These are phyloP conservation scores for Neurospora sp. DNA, from an alignment of 495 filamentous ascomycete species.

Conservation along the genomic window DNA sequence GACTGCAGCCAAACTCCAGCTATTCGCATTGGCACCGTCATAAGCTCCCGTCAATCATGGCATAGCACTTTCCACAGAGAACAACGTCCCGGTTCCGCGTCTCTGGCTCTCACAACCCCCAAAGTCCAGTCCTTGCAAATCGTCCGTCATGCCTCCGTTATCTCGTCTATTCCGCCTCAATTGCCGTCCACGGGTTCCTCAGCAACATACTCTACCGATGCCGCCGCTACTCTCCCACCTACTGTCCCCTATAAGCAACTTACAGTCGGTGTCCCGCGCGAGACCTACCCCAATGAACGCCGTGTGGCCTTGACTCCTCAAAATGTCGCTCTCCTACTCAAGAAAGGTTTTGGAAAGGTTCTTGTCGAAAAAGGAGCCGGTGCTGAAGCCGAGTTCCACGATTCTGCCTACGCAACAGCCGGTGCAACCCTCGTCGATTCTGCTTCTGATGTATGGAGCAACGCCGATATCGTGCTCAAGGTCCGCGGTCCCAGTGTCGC, in stretches of 20 bases:
- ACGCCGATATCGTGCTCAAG: conserved; percentile 69
- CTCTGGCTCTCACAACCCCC: conserved; percentile 13
- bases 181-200: neutral
- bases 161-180: conserved; percentile 14
- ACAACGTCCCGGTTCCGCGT: conserved; percentile 1
- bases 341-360: conserved; percentile 68
- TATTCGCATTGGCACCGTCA: conserved; percentile 5
- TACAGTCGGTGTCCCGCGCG: conserved; percentile 60
- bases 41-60: conserved; percentile 24
- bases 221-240: conserved; percentile 30
- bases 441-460: conserved; percentile 47
- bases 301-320: conserved; percentile 73
- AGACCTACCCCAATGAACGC: conserved; percentile 60
- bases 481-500: conserved; percentile 59
- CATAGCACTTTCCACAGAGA: conserved; percentile 15
- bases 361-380: conserved; percentile 68
- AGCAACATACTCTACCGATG: conserved; percentile 23
- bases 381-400: conserved; percentile 59
- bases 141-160: conserved; percentile 25
- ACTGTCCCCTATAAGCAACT: conserved; percentile 57
- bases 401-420: conserved; percentile 59
- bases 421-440: conserved; percentile 61
- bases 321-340: conserved; percentile 64
- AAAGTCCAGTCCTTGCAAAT: conserved; percentile 15
- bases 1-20: neutral